phyloP scores from a whole-genome alignment of 768 basidiomycete genomes.

The Podaxis sp. region DNA sequence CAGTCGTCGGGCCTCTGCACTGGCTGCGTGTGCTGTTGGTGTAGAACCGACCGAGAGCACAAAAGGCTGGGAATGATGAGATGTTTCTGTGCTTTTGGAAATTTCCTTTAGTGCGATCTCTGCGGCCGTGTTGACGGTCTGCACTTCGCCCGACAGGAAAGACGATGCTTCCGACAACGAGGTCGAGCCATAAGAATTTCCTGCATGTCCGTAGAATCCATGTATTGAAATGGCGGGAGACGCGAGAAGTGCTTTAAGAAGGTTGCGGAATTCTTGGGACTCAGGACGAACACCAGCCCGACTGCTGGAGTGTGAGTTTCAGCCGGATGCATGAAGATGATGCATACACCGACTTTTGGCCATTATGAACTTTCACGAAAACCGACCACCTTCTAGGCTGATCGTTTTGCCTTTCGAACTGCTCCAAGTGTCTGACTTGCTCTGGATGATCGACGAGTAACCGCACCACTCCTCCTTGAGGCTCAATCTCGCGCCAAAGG shows the following conservation, averaged over 20 bases:
- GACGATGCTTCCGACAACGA: constrained; percentile 59
- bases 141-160: constrained; percentile 66
- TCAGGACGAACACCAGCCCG: constrained; percentile 65
- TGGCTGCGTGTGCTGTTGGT: constrained; percentile 79
- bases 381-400: constrained; percentile 57
- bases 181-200: constrained; percentile 73
- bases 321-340: neutral
- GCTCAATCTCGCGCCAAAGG: constrained; percentile 51
- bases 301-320: constrained; percentile 33
- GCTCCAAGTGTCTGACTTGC: constrained; percentile 63
- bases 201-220: constrained; percentile 82
- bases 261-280: constrained; percentile 48
- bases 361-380: constrained; percentile 80
- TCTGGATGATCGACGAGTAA: constrained; percentile 73
- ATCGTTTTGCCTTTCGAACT: constrained; percentile 43
- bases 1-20: constrained; percentile 39
- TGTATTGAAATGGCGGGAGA: constrained; percentile 60
- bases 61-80: constrained; percentile 42
- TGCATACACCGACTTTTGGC: constrained; percentile 53
- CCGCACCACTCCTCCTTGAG: constrained; percentile 55
- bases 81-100: constrained; percentile 26
- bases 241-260: constrained; percentile 48
- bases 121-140: constrained; percentile 65
- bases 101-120: constrained; percentile 47
- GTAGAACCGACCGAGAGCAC: constrained; percentile 84